Evolutionary conservation across 2,329 filamentous ascomycete genomes (phyloP).

Genomic region (Arthrobotrys iridis): DNA sequence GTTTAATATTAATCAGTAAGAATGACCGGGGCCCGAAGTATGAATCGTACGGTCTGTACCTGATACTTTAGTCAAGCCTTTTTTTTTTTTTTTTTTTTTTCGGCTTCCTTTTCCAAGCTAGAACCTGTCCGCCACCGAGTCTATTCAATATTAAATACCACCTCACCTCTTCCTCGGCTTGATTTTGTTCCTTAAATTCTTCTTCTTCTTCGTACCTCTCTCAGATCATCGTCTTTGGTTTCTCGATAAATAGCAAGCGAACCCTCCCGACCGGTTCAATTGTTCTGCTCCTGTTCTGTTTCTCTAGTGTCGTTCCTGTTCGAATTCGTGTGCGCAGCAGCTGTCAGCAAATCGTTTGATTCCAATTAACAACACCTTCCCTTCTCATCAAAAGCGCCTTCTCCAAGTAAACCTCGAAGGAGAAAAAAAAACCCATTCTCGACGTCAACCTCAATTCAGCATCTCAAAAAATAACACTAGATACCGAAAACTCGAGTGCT

Average conservation of each 20-base stretch:
- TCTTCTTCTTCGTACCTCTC: not conserved
- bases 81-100: not conserved
- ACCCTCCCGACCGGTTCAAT: not conserved
- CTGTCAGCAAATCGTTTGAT: slow-evolving; percentile 26
- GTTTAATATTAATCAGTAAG: not conserved
- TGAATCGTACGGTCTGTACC: slow-evolving; percentile 29
- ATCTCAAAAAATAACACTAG: slow-evolving; percentile 9
- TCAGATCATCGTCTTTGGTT: not conserved
- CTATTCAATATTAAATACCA: not conserved
- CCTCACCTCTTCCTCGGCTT: slow-evolving; percentile 5
- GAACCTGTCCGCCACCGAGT: slow-evolving; percentile 18
- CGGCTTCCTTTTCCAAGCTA: slow-evolving; percentile 29
- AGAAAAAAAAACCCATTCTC: not conserved
- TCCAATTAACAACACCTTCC: slow-evolving; percentile 30
- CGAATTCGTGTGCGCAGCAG: not conserved
- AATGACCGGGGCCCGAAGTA: not conserved
- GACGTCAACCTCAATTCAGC: slow-evolving; percentile 15
- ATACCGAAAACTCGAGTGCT: not conserved
- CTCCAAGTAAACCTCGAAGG: too few relatives aligned
- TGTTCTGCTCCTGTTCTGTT: not conserved
- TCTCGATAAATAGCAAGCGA: too few relatives aligned
- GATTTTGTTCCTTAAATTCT: not conserved
- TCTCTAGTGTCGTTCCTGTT: not conserved
- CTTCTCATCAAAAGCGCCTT: not conserved
- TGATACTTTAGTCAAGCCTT: too few relatives aligned